Conservation (phyloP, 805 yeast species). For the Candida adriatica region DNA sequence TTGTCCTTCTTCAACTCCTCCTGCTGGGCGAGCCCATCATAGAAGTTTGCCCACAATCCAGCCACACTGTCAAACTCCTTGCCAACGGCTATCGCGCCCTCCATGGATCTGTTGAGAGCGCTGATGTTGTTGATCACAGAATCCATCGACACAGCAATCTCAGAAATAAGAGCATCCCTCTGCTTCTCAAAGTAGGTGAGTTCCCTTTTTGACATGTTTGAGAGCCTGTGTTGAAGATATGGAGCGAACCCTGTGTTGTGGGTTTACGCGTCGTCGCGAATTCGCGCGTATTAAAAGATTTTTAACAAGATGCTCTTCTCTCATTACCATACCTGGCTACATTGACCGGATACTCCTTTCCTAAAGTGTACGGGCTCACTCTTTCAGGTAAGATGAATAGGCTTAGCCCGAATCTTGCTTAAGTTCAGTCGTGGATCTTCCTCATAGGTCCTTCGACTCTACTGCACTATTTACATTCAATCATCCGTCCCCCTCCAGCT, state of each 20-base stretch:
- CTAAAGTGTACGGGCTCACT: conserved; percentile 13
- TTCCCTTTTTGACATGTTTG: conserved; percentile 9
- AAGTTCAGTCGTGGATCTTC: conserved; percentile 16
- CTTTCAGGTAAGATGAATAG: conserved; percentile 14
- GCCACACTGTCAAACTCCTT: conserved; percentile 70
- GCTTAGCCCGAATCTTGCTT: conserved; percentile 11
- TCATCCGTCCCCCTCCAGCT: too few species aligned
- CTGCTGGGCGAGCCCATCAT: conserved; percentile 39
- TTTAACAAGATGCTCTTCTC: not conserved
- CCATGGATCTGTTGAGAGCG: conserved; percentile 58
- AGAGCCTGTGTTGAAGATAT: too few species aligned
- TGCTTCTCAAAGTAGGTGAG: conserved; percentile 48
- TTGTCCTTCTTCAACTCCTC: conserved; percentile 16
- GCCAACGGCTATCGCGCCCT: conserved; percentile 64
- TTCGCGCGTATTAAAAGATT: too few species aligned
- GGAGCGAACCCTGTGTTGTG: too few species aligned
- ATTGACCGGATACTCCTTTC: conserved; percentile 10
- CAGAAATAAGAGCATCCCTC: conserved; percentile 50
- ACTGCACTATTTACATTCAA: conserved; percentile 14
- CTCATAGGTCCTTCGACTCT: conserved; percentile 16
- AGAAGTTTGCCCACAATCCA: conserved; percentile 62
- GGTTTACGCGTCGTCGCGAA: too few species aligned
- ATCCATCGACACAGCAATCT: conserved; percentile 54
- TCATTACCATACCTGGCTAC: conserved; percentile 9
- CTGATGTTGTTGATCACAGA: conserved; percentile 58